Percentiles rank a stretch among this genome's conserved stretches.
phyloP scores from a whole-genome alignment of 140 eudicot genomes.

The Bidens hawaiensis region DNA sequence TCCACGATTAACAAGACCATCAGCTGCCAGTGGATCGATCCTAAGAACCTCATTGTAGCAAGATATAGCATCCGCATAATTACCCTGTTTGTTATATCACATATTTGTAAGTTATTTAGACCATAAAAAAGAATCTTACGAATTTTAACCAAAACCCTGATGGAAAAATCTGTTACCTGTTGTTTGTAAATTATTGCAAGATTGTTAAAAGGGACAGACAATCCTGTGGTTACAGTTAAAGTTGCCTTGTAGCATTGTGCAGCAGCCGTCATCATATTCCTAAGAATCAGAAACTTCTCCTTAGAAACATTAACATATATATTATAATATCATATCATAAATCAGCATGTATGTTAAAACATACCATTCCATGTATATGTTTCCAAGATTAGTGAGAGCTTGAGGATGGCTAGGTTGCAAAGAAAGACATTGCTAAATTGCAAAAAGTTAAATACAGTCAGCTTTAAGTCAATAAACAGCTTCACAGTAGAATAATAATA shows the following conservation, averaged over 20 bases:
- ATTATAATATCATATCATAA: neutral
- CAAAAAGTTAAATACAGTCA: slow-evolving; percentile 12
- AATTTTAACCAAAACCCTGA: neutral
- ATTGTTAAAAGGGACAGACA: slow-evolving; percentile 93
- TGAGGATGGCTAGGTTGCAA: slow-evolving; percentile 94
- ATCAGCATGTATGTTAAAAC: slow-evolving; percentile 11
- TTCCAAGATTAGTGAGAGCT: slow-evolving; percentile 96
- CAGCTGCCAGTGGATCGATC: slow-evolving; percentile 88
- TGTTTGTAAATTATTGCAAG: slow-evolving; percentile 87
- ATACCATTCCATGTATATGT: slow-evolving; percentile 97
- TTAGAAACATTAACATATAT: slow-evolving; percentile 4
- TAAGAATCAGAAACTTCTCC: slow-evolving; percentile 24
- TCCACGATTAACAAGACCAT: slow-evolving; percentile 89
- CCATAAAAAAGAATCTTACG: neutral
- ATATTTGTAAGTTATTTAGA: neutral
- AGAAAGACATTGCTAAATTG: slow-evolving; percentile 79
- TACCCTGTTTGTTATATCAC: slow-evolving; percentile 51
- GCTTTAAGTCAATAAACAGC: neutral
- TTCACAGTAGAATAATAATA: slow-evolving; percentile 1
- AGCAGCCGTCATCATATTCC: slow-evolving; percentile 95
- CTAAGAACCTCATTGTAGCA: slow-evolving; percentile 87
- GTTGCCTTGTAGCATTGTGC: slow-evolving; percentile 90
- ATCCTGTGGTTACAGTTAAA: slow-evolving; percentile 78
- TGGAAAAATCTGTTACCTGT: slow-evolving; percentile 48
- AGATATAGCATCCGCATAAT: slow-evolving; percentile 75